A percentile compares a stretch with the other conserved stretches of the same genome.
These are phyloP conservation scores for Schoenoplectus triqueter DNA, from an alignment of 202 grass and related monocot species.

Conservation along the genomic window DNA sequence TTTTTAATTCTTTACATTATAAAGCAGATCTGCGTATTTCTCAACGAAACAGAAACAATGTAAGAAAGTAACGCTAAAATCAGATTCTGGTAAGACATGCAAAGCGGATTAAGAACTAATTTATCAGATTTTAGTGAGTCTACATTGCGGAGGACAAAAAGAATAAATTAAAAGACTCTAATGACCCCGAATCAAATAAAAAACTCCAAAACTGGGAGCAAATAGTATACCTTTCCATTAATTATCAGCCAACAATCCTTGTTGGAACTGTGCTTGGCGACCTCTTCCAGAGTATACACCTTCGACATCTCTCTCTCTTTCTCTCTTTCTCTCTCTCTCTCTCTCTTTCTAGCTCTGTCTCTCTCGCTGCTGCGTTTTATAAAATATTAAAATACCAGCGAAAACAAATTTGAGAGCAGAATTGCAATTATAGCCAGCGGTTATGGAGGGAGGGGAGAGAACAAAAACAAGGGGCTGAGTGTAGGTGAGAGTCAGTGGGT, in stretches of 20 bases:
- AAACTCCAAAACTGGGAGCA: neutral
- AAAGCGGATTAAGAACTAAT: neutral
- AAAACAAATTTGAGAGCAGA: neutral
- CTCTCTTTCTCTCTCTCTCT: neutral
- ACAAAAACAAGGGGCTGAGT: conserved; percentile 19
- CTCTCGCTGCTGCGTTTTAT: neutral
- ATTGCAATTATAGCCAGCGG: conserved; percentile 21
- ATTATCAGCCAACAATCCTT: conserved; percentile 87
- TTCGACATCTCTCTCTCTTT: conserved; percentile 39
- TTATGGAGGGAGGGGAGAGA: conserved; percentile 8
- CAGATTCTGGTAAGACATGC: neutral
- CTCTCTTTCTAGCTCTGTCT: neutral
- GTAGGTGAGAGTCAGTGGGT: conserved; percentile 26
- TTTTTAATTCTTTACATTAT: neutral
- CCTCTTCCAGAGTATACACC: conserved; percentile 62
- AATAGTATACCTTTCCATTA: conserved; percentile 63
- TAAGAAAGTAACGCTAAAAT: neutral
- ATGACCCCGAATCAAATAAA: neutral
- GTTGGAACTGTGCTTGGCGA: conserved; percentile 67
- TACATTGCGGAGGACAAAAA: neutral
- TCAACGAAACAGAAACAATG: neutral
- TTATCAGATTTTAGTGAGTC: neutral
- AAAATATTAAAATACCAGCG: neutral
- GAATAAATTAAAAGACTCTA: neutral
- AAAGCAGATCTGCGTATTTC: conserved; percentile 12